A percentile compares a stretch with the other conserved stretches of the same genome.
Conservation (phyloP, 192 early-diverging fungal species). For the Coemansia sp. region DNA sequence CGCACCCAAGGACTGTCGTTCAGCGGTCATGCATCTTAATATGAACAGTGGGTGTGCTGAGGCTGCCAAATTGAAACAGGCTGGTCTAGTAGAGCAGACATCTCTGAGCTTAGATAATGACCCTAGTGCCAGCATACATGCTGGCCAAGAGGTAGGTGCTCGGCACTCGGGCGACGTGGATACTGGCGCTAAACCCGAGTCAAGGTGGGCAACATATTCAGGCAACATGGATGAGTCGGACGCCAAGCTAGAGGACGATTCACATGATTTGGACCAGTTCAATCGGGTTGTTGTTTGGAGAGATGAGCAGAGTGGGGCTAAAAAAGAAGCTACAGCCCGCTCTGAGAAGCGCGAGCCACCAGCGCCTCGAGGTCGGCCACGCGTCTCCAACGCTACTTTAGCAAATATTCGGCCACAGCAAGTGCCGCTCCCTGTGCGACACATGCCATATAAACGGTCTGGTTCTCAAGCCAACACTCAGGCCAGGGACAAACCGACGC, state of each 20-base stretch:
- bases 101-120: background rate
- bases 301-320: background rate
- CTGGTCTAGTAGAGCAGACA: background rate
- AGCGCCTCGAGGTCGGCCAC: background rate
- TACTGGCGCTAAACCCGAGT: background rate
- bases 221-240: background rate
- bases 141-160: background rate
- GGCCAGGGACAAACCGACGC: background rate
- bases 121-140: background rate
- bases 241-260: background rate
- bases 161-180: background rate
- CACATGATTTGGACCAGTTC: conserved; percentile 6
- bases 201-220: conserved; percentile 25
- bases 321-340: background rate
- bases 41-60: conserved; percentile 34
- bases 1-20: conserved; percentile 41
- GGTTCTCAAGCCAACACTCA: background rate
- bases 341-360: background rate
- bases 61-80: background rate
- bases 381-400: background rate
- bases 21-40: conserved; percentile 44
- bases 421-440: background rate
- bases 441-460: conserved; percentile 1
- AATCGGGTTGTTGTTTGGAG: conserved; percentile 18
- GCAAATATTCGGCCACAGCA: background rate